Conservation (phyloP, 1,139 yeast genomes). For the Debaryomycetaceae sp. region DNA sequence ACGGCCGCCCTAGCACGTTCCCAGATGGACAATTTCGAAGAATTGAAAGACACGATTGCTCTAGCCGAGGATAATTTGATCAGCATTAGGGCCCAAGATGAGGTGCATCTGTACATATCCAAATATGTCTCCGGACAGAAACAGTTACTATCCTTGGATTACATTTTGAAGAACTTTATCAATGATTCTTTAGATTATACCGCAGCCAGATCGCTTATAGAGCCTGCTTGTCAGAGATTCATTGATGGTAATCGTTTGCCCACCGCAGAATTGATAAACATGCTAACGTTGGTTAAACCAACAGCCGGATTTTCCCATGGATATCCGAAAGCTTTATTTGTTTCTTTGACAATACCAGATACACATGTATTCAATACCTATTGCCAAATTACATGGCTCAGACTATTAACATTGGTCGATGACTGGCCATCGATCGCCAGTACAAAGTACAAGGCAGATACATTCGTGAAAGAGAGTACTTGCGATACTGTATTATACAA, state of each 20-base stretch:
- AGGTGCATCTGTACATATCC: conserved; percentile 30
- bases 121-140: conserved; percentile 20
- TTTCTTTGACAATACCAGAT: conserved; percentile 28
- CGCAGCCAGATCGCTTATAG: conserved; percentile 16
- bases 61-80: conserved; percentile 50
- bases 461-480: conserved; percentile 34
- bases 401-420: conserved; percentile 54
- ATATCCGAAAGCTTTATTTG: conserved; percentile 34
- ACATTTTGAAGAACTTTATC: conserved; percentile 18
- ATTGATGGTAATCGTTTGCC: conserved; percentile 38
- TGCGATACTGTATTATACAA: conserved; percentile 46
- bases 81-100: conserved; percentile 45
- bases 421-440: conserved; percentile 50
- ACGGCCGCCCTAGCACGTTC: conserved; percentile 22
- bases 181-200: conserved; percentile 15
- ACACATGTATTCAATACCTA: conserved; percentile 20
- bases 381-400: conserved; percentile 53
- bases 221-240: conserved; percentile 33
- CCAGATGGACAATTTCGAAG: not conserved
- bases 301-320: conserved; percentile 17
- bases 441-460: conserved; percentile 42
- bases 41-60: conserved; percentile 12
- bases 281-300: conserved; percentile 52
- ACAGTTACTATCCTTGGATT: conserved; percentile 14
- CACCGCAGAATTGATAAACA: conserved; percentile 49